Evolutionary conservation across 305 asterid genomes (phyloP).

Genomic region (Lippia alba): DNA sequence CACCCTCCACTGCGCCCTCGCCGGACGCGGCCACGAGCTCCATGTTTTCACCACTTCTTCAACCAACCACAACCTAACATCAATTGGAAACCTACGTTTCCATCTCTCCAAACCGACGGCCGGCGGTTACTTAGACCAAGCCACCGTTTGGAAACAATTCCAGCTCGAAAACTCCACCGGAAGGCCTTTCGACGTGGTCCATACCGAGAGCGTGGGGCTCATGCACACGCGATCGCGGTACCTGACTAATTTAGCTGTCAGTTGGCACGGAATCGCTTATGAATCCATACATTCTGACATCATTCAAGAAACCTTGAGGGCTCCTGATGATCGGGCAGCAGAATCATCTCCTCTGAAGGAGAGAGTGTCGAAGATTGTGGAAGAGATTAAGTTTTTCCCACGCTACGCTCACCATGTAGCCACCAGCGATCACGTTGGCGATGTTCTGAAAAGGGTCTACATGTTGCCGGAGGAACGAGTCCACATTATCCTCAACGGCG

Average conservation of each 20-base stretch:
- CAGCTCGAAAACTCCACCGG: conserved; percentile 48
- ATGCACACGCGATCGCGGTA: conserved; percentile 66
- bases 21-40: conserved; percentile 72
- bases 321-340: conserved; percentile 31
- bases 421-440: conserved; percentile 77
- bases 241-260: conserved; percentile 60
- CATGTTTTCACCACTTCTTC: conserved; percentile 73
- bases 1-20: conserved; percentile 69
- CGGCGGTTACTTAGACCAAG: conserved; percentile 73
- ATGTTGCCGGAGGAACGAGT: conserved; percentile 78
- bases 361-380: conserved; percentile 61
- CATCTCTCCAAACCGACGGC: conserved; percentile 66
- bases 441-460: conserved; percentile 67
- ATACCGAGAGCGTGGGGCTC: conserved; percentile 76
- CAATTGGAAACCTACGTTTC: conserved; percentile 41
- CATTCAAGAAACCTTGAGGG: conserved; percentile 64
- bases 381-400: conserved; percentile 67
- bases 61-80: conserved; percentile 33
- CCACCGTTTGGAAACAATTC: conserved; percentile 68
- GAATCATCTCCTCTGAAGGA: conserved; percentile 44
- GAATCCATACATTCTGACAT: conserved; percentile 81
- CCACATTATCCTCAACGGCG: conserved; percentile 71
- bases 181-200: conserved; percentile 66
- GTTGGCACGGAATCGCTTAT: conserved; percentile 85
- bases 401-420: conserved; percentile 81